Conservation (phyloP, 148 eudicot genomes). For the Fagopyrum homotropicum region DNA sequence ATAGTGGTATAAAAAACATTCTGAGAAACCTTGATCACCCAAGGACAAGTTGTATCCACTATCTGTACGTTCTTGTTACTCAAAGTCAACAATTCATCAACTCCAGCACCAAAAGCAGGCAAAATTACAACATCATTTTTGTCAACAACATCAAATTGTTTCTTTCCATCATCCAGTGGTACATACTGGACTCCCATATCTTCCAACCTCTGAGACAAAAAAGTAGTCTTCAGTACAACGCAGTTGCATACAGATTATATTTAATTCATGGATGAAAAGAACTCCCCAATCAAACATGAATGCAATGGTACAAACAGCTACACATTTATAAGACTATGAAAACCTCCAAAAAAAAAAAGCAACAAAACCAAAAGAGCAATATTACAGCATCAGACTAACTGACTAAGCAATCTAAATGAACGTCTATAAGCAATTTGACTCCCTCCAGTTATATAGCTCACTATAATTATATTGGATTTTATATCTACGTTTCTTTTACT, state of each 20-base stretch:
- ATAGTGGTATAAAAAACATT: conserved; percentile 6
- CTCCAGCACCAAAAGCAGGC: conserved; percentile 99
- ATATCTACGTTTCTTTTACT: background rate
- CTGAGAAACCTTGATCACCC: conserved; percentile 78
- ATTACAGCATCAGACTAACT: background rate
- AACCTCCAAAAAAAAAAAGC: background rate
- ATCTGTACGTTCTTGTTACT: conserved; percentile 80
- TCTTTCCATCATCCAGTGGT: conserved; percentile 73
- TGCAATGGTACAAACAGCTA: background rate
- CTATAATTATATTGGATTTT: background rate
- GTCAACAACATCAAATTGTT: conserved; percentile 72
- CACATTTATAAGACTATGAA: background rate
- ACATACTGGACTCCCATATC: conserved; percentile 79
- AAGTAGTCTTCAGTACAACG: conserved; percentile 13
- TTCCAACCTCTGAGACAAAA: conserved; percentile 52
- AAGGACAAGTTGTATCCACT: conserved; percentile 98
- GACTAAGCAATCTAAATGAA: background rate
- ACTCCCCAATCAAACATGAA: background rate
- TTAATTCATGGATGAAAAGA: background rate
- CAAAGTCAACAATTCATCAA: conserved; percentile 80
- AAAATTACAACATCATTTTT: conserved; percentile 84
- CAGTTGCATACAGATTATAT: background rate
- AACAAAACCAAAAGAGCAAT: background rate
- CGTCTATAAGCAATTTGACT: background rate
- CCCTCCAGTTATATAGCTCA: background rate